Evolutionary conservation across 192 early-diverging fungal genomes (phyloP).

Genomic region (Coemansia sp.): DNA sequence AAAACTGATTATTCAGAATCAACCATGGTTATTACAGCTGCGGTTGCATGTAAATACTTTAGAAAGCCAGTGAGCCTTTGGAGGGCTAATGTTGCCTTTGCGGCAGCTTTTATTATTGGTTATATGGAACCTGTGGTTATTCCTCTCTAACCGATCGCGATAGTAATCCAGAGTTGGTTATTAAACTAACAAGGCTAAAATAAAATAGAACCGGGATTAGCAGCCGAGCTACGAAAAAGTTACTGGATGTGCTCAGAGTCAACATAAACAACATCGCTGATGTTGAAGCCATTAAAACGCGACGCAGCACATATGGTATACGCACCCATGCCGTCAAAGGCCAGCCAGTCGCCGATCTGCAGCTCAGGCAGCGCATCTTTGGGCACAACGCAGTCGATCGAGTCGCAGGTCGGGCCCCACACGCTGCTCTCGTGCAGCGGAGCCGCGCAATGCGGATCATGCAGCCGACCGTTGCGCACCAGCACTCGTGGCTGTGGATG

Average conservation of each 20-base stretch:
- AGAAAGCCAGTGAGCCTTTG: no score
- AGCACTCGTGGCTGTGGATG: conserved; percentile 71
- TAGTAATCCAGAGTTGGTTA: no score
- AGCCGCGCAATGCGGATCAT: conserved; percentile 15
- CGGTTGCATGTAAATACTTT: no score
- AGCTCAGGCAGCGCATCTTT: conserved; percentile 73
- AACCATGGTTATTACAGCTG: no score
- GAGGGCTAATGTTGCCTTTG: no score
- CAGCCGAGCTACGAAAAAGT: neutral
- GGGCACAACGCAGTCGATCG: conserved; percentile 87
- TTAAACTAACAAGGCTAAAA: no score
- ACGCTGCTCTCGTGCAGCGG: conserved; percentile 62
- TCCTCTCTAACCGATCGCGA: no score
- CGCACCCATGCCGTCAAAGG: conserved; percentile 95
- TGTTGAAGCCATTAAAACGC: conserved; percentile 87
- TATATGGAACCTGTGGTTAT: no score
- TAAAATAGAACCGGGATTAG: no score
- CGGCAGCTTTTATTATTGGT: no score
- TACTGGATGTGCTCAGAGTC: conserved; percentile 42
- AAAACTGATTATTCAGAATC: no score
- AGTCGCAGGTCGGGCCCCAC: conserved; percentile 99
- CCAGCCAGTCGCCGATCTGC: conserved; percentile 93
- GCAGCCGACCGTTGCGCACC: conserved; percentile 46
- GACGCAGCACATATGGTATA: conserved; percentile 91
- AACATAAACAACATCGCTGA: conserved; percentile 82